Evolutionary conservation across 192 early-diverging fungal genomes (phyloP).

Genomic region (Coemansia sp.): DNA sequence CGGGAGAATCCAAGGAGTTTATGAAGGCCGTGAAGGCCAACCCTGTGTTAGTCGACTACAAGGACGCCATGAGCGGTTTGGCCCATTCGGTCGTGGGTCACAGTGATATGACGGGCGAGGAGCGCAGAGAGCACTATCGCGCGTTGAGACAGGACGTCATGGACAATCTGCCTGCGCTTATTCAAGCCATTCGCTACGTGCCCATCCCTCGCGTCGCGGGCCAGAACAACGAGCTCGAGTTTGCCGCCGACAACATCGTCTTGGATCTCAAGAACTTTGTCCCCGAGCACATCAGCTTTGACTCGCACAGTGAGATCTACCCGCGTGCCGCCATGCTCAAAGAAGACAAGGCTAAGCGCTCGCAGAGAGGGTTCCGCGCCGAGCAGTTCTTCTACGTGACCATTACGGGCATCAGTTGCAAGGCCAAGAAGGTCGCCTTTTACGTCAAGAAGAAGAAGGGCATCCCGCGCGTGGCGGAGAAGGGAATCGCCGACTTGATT

Average conservation of each 20-base stretch:
- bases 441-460: constrained; percentile 54
- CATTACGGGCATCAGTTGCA: constrained; percentile 44
- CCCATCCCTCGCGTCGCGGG: constrained; percentile 50
- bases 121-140: constrained; percentile 30
- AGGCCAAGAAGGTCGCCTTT: constrained; percentile 46
- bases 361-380: constrained; percentile 29
- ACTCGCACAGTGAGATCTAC: constrained; percentile 42
- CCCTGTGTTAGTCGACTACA: constrained; percentile 39
- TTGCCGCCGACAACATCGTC: constrained; percentile 53
- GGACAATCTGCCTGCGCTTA: constrained; percentile 32
- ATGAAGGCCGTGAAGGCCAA: constrained; percentile 35
- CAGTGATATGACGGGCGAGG: constrained; percentile 20
- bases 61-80: constrained; percentile 25
- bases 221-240: constrained; percentile 47
- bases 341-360: constrained; percentile 25
- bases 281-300: constrained; percentile 48
- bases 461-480: constrained; percentile 46
- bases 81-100: constrained; percentile 26
- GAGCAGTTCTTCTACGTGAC: constrained; percentile 51
- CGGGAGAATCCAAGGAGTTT: constrained; percentile 24
- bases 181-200: constrained; percentile 42
- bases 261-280: constrained; percentile 52
- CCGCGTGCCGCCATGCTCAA: constrained; percentile 42
- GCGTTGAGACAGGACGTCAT: constrained; percentile 41
- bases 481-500: constrained; percentile 44